These are phyloP conservation scores for Backusella luteola DNA, from an alignment of 192 early-diverging fungal species.

Conservation along the genomic window DNA sequence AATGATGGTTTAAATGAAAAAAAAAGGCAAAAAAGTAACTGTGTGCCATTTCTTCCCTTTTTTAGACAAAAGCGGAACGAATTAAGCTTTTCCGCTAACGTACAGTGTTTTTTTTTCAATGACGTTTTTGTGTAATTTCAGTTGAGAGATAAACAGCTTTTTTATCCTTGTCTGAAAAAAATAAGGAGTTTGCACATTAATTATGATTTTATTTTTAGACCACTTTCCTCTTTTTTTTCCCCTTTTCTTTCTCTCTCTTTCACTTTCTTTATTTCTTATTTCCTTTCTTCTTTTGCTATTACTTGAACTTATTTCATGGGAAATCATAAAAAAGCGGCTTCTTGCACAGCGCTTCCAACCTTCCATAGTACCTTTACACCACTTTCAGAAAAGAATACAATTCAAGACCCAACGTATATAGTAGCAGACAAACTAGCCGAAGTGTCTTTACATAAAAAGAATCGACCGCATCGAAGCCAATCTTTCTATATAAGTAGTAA, in stretches of 20 bases:
- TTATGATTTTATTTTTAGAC: neutral
- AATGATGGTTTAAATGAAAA: neutral
- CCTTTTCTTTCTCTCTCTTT: neutral
- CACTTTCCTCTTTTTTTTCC: neutral
- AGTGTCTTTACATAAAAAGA: neutral
- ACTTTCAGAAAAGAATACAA: neutral
- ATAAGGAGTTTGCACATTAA: neutral
- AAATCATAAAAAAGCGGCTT: conserved; percentile 6
- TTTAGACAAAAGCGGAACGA: neutral
- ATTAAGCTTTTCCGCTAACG: neutral
- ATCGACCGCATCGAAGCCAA: neutral
- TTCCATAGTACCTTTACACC: neutral
- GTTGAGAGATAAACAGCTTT: neutral
- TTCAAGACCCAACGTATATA: too few relatives aligned
- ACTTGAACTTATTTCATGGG: neutral
- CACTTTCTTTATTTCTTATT: neutral
- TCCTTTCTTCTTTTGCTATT: neutral
- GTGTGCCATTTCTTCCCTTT: neutral
- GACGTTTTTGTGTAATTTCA: neutral
- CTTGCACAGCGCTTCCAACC: conserved; percentile 2
- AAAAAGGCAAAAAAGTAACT: neutral
- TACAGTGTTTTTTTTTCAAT: neutral
- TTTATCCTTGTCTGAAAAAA: neutral
- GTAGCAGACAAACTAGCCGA: neutral
- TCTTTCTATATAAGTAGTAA: neutral